Evolutionary conservation across 164 flowering plant genomes (phyloP).

Genomic region (Akebia trifoliata): DNA sequence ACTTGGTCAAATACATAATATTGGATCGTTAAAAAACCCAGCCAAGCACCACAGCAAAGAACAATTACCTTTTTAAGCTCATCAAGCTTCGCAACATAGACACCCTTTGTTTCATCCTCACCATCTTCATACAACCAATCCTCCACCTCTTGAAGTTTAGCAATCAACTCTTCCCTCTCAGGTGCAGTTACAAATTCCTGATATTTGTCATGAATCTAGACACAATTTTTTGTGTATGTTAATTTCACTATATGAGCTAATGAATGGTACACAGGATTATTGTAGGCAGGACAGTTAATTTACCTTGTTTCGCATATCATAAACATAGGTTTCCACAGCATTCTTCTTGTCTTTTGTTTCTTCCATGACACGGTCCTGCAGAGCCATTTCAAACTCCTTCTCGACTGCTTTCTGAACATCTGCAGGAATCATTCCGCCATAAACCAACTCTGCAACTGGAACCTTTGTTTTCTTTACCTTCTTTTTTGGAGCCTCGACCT

Average conservation of each 20-base stretch:
- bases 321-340: slow-evolving; percentile 92
- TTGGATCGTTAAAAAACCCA: not conserved
- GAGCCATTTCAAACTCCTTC: slow-evolving; percentile 92
- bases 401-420: slow-evolving; percentile 84
- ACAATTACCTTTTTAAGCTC: slow-evolving; percentile 75
- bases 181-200: slow-evolving; percentile 62
- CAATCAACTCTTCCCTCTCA: slow-evolving; percentile 51
- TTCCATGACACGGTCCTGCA: slow-evolving; percentile 93
- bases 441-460: slow-evolving; percentile 60
- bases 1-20: not conserved
- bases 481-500: slow-evolving; percentile 68
- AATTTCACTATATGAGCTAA: not conserved
- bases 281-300: not conserved
- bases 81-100: slow-evolving; percentile 86
- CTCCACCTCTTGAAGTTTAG: slow-evolving; percentile 76
- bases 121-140: slow-evolving; percentile 97
- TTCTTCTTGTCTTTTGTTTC: slow-evolving; percentile 90
- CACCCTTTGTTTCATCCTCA: slow-evolving; percentile 97
- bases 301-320: slow-evolving; percentile 93
- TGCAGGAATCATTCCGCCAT: slow-evolving; percentile 52
- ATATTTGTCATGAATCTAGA: slow-evolving; percentile 75
- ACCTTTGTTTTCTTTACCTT: slow-evolving; percentile 70
- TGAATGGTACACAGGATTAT: too few relatives aligned
- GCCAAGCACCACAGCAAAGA: not conserved
- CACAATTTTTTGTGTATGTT: too few relatives aligned